These are phyloP conservation scores for Myotisia sp. DNA, from an alignment of 2,329 filamentous ascomycete species.

Conservation along the genomic window DNA sequence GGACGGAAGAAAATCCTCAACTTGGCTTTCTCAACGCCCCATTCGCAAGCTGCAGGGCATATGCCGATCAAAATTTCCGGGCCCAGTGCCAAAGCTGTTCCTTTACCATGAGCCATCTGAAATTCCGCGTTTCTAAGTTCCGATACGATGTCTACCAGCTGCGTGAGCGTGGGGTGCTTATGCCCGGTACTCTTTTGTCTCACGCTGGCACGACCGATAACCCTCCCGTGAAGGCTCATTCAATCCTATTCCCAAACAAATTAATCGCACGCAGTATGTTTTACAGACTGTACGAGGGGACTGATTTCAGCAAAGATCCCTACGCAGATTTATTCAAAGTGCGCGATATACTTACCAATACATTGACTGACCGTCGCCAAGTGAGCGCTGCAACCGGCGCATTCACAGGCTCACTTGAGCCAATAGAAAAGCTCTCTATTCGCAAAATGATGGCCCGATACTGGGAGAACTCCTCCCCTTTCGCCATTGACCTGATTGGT, in stretches of 20 bases:
- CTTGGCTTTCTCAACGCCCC: constrained; percentile 15
- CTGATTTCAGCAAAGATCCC: constrained; percentile 18
- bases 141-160: constrained; percentile 40
- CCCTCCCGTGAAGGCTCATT: constrained; percentile 7
- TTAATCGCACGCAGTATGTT: constrained; percentile 39
- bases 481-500: constrained; percentile 28
- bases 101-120: constrained; percentile 40
- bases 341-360: constrained; percentile 36
- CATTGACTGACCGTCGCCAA: constrained; percentile 26
- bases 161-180: constrained; percentile 35
- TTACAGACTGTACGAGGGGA: constrained; percentile 28
- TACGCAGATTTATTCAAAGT: constrained; percentile 39
- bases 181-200: constrained; percentile 55
- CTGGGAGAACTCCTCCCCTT: constrained; percentile 28
- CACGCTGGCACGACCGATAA: constrained; percentile 37
- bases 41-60: constrained; percentile 19
- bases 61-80: constrained; percentile 34
- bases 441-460: constrained; percentile 32
- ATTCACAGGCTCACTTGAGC: constrained; percentile 6
- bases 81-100: constrained; percentile 40
- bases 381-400: constrained; percentile 30
- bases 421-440: constrained; percentile 18
- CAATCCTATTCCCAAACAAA: constrained; percentile 43
- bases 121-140: constrained; percentile 50
- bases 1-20: constrained; percentile 37